Evolutionary conservation across 148 eudicot species (phyloP).

Genomic region (Vaccinium macrocarpon): DNA sequence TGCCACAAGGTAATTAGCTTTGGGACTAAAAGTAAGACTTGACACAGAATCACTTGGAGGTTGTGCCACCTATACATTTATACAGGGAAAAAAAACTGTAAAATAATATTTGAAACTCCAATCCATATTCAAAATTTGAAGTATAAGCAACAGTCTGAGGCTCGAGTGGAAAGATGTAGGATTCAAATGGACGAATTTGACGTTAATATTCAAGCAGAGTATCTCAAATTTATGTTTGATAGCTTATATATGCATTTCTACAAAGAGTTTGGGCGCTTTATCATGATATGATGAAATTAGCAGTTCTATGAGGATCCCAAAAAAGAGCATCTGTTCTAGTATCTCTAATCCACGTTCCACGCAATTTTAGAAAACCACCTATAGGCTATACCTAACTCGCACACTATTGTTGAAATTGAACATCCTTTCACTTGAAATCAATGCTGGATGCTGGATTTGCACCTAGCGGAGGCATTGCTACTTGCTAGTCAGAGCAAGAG

Average conservation of each 20-base stretch:
- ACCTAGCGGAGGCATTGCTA: no score
- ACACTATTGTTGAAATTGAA: not conserved
- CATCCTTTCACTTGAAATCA: not conserved
- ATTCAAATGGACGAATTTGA: not conserved
- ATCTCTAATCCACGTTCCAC: not conserved
- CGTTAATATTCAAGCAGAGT: not conserved
- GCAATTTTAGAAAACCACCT: not conserved
- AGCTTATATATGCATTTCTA: not conserved
- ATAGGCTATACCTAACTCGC: not conserved
- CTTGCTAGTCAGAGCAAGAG: no score
- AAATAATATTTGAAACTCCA: not conserved
- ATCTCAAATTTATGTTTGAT: not conserved
- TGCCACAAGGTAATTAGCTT: constrained; percentile 84
- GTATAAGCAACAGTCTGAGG: not conserved
- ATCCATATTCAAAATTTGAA: not conserved
- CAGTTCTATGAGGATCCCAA: not conserved
- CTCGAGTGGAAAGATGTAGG: not conserved
- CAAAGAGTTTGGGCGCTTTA: not conserved
- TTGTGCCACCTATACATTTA: constrained; percentile 47
- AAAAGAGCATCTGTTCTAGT: not conserved
- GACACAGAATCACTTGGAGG: constrained; percentile 76
- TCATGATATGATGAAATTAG: not conserved
- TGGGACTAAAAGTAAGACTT: constrained; percentile 82
- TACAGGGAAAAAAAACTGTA: not conserved
- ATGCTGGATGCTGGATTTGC: no score